phyloP scores from a whole-genome alignment of 805 yeast species.

The Kuraishia floccosa region DNA sequence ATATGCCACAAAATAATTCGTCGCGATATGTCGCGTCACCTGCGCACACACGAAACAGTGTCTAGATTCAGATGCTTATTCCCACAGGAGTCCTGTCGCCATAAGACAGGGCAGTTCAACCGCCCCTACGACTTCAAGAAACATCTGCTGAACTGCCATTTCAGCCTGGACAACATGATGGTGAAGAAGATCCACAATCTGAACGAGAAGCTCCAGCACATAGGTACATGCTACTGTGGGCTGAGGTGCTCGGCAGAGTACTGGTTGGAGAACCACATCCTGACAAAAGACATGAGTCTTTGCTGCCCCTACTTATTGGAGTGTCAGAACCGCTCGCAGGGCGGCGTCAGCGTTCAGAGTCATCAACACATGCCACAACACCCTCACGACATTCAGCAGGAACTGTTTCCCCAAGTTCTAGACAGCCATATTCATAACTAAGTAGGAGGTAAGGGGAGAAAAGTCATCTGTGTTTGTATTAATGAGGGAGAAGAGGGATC shows the following conservation, averaged over 20 bases:
- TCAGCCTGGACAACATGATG: conserved; percentile 35
- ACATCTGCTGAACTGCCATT: conserved; percentile 51
- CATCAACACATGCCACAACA: no score
- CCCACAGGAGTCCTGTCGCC: conserved; percentile 43
- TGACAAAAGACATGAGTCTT: conserved; percentile 14
- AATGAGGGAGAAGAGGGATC: no score
- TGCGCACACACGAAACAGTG: conserved; percentile 47
- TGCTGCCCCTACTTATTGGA: no score
- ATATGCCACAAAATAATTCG: conserved; percentile 43
- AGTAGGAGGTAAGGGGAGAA: no score
- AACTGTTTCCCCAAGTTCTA: no score
- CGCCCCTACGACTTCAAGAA: conserved; percentile 61
- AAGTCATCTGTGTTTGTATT: no score
- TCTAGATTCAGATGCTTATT: conserved; percentile 48
- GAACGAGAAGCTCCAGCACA: conserved; percentile 35
- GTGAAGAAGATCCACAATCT: conserved; percentile 35
- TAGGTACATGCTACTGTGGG: conserved; percentile 49
- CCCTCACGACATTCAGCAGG: no score
- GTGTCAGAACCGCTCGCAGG: no score
- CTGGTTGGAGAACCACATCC: conserved; percentile 47
- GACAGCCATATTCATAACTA: no score
- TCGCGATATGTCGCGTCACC: conserved; percentile 52
- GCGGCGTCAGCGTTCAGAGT: no score
- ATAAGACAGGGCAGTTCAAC: conserved; percentile 51
- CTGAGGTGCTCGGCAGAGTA: conserved; percentile 31